Conservation (phyloP, 2,329 filamentous ascomycete species). For the Pseudodiploospora longispora region DNA sequence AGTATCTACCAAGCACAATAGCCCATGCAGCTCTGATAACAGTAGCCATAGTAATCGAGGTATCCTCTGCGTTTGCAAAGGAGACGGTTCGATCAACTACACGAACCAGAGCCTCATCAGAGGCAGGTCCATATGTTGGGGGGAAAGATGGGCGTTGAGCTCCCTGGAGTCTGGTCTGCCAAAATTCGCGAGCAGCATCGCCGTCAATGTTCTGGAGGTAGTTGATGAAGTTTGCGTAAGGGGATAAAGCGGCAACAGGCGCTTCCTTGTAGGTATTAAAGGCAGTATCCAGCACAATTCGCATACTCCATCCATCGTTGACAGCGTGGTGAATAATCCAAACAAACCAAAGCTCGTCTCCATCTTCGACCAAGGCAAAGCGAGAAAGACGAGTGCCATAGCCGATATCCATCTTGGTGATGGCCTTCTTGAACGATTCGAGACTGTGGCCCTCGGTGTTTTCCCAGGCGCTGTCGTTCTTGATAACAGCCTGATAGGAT, state of each 20-base stretch:
- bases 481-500: constrained; percentile 9
- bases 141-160: constrained; percentile 4
- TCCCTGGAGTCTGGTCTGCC: constrained; percentile 3
- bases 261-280: not conserved
- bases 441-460: not conserved
- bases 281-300: constrained; percentile 5
- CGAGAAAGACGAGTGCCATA: constrained; percentile 3
- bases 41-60: constrained; percentile 3
- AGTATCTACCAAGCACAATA: constrained; percentile 1
- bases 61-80: not conserved
- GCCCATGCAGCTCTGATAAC: constrained; percentile 6
- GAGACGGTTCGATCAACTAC: constrained; percentile 1
- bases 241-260: not conserved
- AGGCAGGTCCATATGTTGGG: not conserved
- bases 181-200: constrained; percentile 4
- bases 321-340: constrained; percentile 13
- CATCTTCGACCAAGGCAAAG: constrained; percentile 4
- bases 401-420: not conserved
- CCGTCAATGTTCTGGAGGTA: constrained; percentile 5
- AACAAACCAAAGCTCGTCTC: constrained; percentile 6
- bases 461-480: constrained; percentile 5
- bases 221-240: constrained; percentile 5
- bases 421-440: constrained; percentile 1
- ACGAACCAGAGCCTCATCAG: not conserved
- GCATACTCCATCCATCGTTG: constrained; percentile 12